Percentiles rank a stretch among this genome's conserved stretches.
phyloP scores from a whole-genome alignment of 2,329 filamentous ascomycete species.

The Thelonectria olida region DNA sequence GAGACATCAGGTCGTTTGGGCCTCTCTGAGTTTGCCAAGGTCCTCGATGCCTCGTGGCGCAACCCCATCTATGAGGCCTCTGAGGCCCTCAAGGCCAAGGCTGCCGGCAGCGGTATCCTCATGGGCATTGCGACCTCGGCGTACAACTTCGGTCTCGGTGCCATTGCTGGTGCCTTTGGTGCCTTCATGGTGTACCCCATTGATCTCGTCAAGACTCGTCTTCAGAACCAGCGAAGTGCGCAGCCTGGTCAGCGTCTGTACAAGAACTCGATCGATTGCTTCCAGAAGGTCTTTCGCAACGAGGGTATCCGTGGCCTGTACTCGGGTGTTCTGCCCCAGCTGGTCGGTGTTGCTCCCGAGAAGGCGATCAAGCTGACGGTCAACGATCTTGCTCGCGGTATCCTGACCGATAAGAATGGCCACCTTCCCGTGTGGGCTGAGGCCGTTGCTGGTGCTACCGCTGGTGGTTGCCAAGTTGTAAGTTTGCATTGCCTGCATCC shows the following conservation, averaged over 20 bases:
- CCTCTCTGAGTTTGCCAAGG: slow-evolving; percentile 88
- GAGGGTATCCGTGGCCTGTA: slow-evolving; percentile 92
- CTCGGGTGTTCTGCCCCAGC: slow-evolving; percentile 92
- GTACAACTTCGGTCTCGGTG: slow-evolving; percentile 91
- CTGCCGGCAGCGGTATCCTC: slow-evolving; percentile 55
- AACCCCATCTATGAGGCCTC: slow-evolving; percentile 63
- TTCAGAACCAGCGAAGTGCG: slow-evolving; percentile 93
- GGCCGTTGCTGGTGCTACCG: slow-evolving; percentile 86
- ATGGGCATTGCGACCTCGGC: slow-evolving; percentile 72
- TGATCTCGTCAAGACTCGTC: slow-evolving; percentile 96
- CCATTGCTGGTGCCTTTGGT: slow-evolving; percentile 92
- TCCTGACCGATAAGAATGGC: slow-evolving; percentile 79
- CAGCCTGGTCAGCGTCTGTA: slow-evolving; percentile 89
- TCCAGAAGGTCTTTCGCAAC: slow-evolving; percentile 90
- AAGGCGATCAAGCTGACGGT: slow-evolving; percentile 99
- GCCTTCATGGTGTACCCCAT: slow-evolving; percentile 99
- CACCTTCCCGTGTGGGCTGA: slow-evolving; percentile 77
- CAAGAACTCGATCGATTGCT: slow-evolving; percentile 97
- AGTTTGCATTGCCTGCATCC: slow-evolving; percentile 51
- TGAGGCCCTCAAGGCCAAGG: slow-evolving; percentile 54
- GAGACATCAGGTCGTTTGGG: slow-evolving; percentile 86
- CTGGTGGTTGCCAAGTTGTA: slow-evolving; percentile 96
- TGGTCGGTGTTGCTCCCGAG: slow-evolving; percentile 97
- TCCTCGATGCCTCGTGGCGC: slow-evolving; percentile 93
- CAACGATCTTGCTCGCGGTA: slow-evolving; percentile 87